Percentiles rank a stretch among this genome's conserved stretches.
Evolutionary conservation across 768 basidiomycete genomes (phyloP).

Genomic region (Hygrophorus russula): DNA sequence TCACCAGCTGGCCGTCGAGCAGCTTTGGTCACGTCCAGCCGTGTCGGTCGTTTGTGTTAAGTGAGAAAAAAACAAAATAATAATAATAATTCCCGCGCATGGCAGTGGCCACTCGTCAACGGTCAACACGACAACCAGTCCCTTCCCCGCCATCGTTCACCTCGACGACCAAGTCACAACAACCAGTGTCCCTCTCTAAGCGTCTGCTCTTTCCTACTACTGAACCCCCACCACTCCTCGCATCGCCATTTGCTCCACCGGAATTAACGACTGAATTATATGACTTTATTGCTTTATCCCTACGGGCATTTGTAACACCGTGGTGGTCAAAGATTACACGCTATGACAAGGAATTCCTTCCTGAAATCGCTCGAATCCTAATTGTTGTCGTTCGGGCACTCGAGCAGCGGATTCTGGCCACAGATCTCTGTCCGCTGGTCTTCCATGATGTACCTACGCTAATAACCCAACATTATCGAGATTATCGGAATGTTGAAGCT

Average conservation of each 20-base stretch:
- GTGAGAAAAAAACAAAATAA: not conserved
- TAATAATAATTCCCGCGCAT: no score
- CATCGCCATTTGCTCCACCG: slow-evolving; percentile 27
- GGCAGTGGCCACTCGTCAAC: slow-evolving; percentile 2
- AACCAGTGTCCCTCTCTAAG: slow-evolving; percentile 28
- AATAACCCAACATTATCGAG: slow-evolving; percentile 64
- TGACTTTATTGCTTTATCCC: slow-evolving; percentile 67
- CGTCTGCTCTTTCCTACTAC: slow-evolving; percentile 54
- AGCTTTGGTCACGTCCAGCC: not conserved
- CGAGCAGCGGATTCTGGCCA: slow-evolving; percentile 40
- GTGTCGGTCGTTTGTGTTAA: not conserved
- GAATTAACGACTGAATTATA: slow-evolving; percentile 64
- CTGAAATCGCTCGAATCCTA: slow-evolving; percentile 53
- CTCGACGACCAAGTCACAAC: slow-evolving; percentile 14
- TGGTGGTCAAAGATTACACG: slow-evolving; percentile 83
- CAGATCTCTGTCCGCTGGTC: slow-evolving; percentile 51
- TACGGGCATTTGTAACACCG: slow-evolving; percentile 68
- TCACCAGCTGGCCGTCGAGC: not conserved
- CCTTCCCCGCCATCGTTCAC: slow-evolving; percentile 16
- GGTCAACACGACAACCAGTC: slow-evolving; percentile 16
- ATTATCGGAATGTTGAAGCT: slow-evolving; percentile 58
- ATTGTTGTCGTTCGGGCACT: slow-evolving; percentile 46
- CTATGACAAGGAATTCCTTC: slow-evolving; percentile 75
- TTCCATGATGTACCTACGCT: slow-evolving; percentile 54
- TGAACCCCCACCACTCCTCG: slow-evolving; percentile 42